A percentile compares a stretch with the other conserved stretches of the same genome.
phyloP scores from a whole-genome alignment of 176 grass and related monocot species.

The Cenchrus purpureus region DNA sequence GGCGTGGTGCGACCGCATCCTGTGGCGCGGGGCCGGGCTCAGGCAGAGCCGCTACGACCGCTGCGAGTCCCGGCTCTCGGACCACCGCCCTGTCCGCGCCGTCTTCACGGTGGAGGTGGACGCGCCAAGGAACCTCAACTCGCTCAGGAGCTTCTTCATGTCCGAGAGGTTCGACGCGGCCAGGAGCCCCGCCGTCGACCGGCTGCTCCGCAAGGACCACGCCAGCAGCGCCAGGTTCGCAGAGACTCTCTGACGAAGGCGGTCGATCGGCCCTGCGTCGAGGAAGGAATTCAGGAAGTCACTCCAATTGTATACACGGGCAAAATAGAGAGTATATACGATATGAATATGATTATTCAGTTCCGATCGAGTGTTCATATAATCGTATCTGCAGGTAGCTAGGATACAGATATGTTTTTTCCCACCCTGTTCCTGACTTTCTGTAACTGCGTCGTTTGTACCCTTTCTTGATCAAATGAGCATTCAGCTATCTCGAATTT shows the following conservation, averaged over 20 bases:
- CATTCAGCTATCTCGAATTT: conserved; percentile 15
- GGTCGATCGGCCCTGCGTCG: background rate
- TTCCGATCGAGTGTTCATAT: conserved; percentile 13
- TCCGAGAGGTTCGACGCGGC: conserved; percentile 55
- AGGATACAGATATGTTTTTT: conserved; percentile 35
- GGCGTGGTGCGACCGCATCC: conserved; percentile 82
- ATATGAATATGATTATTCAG: background rate
- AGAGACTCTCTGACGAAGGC: conserved; percentile 7
- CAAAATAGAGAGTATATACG: background rate
- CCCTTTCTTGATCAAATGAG: conserved; percentile 17
- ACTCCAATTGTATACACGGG: conserved; percentile 8
- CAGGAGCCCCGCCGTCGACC: background rate
- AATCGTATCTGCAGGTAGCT: conserved; percentile 32
- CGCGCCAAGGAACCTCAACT: conserved; percentile 51
- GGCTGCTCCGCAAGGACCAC: conserved; percentile 27
- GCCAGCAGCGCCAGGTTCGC: conserved; percentile 39
- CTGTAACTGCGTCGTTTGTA: conserved; percentile 9
- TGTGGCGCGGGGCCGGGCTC: conserved; percentile 65
- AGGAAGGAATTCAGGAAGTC: background rate
- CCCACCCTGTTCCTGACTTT: conserved; percentile 41
- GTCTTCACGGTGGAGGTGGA: conserved; percentile 58
- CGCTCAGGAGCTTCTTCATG: conserved; percentile 69
- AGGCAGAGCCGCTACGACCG: conserved; percentile 59
- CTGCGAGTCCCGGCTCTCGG: conserved; percentile 69
- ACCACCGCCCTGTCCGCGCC: conserved; percentile 76